These are phyloP conservation scores for Schizophyllum commune DNA, from an alignment of 1,284 basidiomycete genomes.

Conservation along the genomic window DNA sequence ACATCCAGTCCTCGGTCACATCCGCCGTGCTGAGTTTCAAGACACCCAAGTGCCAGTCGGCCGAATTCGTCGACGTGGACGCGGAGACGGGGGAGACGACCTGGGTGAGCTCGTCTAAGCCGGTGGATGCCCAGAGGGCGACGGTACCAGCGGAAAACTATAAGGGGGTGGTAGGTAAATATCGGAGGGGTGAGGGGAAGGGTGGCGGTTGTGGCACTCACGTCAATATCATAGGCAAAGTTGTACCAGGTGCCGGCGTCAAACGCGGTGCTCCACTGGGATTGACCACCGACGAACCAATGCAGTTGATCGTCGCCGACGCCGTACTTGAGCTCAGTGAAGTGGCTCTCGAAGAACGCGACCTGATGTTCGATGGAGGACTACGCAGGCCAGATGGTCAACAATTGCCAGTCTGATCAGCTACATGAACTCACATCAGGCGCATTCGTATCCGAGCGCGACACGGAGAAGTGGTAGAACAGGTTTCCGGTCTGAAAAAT, in stretches of 20 bases:
- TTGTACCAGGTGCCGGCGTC: slow-evolving; percentile 53
- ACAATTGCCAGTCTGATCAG: slow-evolving; percentile 2
- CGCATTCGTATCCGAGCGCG: slow-evolving; percentile 37
- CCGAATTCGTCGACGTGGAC: slow-evolving; percentile 51
- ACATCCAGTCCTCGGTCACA: slow-evolving; percentile 48
- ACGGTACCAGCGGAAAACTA: slow-evolving; percentile 48
- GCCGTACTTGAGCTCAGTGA: slow-evolving; percentile 59
- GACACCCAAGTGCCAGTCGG: slow-evolving; percentile 58
- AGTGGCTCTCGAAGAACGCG: slow-evolving; percentile 59
- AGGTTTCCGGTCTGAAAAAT: slow-evolving; percentile 54
- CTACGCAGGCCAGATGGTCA: not conserved
- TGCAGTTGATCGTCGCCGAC: slow-evolving; percentile 31
- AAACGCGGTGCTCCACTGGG: slow-evolving; percentile 47
- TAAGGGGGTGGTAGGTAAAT: not conserved
- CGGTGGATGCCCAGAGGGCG: slow-evolving; percentile 53
- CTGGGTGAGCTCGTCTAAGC: slow-evolving; percentile 37
- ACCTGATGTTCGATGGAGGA: slow-evolving; percentile 12
- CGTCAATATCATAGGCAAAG: slow-evolving; percentile 57
- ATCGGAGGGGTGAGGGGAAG: not conserved
- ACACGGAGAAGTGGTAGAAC: slow-evolving; percentile 60
- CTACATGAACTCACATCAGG: slow-evolving; percentile 35
- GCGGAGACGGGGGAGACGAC: slow-evolving; percentile 43
- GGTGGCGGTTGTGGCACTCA: slow-evolving; percentile 19
- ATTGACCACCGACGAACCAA: slow-evolving; percentile 41
- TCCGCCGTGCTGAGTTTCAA: slow-evolving; percentile 44